Base-by-base conservation (phyloP, 2,329 filamentous ascomycete genomes). In the Leptodontidium sp. region DNA sequence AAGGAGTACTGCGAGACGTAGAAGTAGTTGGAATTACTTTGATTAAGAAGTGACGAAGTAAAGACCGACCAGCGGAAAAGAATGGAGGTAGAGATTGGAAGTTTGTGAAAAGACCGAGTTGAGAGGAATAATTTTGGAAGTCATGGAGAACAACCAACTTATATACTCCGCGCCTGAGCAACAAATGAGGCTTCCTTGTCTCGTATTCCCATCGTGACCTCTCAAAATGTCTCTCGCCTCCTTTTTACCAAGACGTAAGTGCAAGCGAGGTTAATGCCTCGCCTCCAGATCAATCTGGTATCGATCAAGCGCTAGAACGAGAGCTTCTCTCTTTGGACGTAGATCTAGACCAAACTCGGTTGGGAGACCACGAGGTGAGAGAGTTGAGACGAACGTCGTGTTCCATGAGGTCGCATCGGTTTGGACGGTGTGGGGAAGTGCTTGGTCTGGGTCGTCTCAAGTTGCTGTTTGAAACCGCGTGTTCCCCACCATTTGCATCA, bases 31-130 rank as follows among this genome's bases (percentile, higher is more conserved):
- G 12, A 7, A 17, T 11, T 57, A 32, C 52, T 32, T 32, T 17
- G 3, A 52, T n/a, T 2, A 24, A 32, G 29, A 17, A 15, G 21
- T 24, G 24, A 53, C 5, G 9, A 55, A 14, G 52, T 57, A 57
- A 57, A 17, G 52, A 35, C 52, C 52, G 52, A 35, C 52, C 52
- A 17, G 52, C 52, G 52, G 52, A 57, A 57, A 35, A 50, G 47
- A 50, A 50, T 50, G 47, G 52, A 57, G 35, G 52, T 35, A 35
- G 52, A 57, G 52, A 21, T 2, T 57, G 26, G 32, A 35, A 38
- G 47, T 50, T 11, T 35, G 24, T 5, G 26, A 35, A 21, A n/a
- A 17, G 32, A 21, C 7, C 38, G 38, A 15, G 52, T 38, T 57
- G 52, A 57, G 26, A 32, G 52, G 52, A 57, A 57, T 57, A 26